Conservation (phyloP, 2,329 filamentous ascomycete species). For the Ophiostoma fasciatum region DNA sequence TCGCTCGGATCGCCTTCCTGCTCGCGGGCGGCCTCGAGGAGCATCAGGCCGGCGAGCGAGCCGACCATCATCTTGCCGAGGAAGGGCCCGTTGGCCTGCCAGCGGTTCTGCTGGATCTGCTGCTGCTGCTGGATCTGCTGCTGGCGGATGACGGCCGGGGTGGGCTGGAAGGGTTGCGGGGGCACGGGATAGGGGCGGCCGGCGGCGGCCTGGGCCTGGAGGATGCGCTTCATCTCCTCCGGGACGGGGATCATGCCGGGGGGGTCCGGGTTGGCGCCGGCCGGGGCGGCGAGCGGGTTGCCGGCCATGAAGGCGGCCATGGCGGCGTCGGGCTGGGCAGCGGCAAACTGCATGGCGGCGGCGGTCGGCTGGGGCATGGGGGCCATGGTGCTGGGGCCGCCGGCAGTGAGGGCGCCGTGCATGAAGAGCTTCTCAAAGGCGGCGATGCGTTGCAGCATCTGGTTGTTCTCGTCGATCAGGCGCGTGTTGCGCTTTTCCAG, state of each 20-base stretch:
- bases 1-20: slow-evolving; percentile 49
- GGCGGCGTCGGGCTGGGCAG: slow-evolving; percentile 26
- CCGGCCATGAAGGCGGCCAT: slow-evolving; percentile 17
- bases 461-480: slow-evolving; percentile 64
- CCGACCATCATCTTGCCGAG: slow-evolving; percentile 80
- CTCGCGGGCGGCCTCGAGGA: slow-evolving; percentile 64
- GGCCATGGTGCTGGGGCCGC: slow-evolving; percentile 32
- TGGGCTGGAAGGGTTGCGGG: slow-evolving; percentile 23
- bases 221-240: slow-evolving; percentile 48
- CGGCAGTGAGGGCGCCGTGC: slow-evolving; percentile 59
- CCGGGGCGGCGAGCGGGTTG: slow-evolving; percentile 26
- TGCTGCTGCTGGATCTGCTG: slow-evolving; percentile 41
- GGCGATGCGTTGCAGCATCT: slow-evolving; percentile 63
- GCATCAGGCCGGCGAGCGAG: slow-evolving; percentile 81
- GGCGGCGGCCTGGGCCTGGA: slow-evolving; percentile 39
- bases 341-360: slow-evolving; percentile 34
- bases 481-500: slow-evolving; percentile 81
- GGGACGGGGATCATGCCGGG: slow-evolving; percentile 51
- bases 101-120: slow-evolving; percentile 34
- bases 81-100: slow-evolving; percentile 40
- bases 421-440: slow-evolving; percentile 69
- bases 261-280: slow-evolving; percentile 24
- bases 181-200: slow-evolving; percentile 36
- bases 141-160: slow-evolving; percentile 33
- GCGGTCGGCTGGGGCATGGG: slow-evolving; percentile 35